These are phyloP conservation scores for Xylaria curta DNA, from an alignment of 495 filamentous ascomycete species.

Conservation along the genomic window DNA sequence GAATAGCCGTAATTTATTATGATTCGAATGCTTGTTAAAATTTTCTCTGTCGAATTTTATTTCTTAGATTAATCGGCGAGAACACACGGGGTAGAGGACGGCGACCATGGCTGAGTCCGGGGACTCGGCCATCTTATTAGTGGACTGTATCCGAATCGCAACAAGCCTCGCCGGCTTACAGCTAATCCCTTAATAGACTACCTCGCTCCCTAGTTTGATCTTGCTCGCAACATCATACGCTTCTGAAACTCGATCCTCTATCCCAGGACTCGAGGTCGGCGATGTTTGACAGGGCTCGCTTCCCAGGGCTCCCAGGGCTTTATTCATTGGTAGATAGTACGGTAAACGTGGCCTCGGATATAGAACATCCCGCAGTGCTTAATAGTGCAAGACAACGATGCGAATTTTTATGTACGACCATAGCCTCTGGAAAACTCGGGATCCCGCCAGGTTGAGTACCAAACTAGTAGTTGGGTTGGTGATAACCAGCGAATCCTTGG, in stretches of 20 bases:
- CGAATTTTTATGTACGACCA: neutral
- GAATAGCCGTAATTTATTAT: constrained; percentile 7
- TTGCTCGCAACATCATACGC: neutral
- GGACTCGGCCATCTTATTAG: constrained; percentile 9
- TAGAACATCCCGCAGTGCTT: neutral
- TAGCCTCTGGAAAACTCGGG: too few relatives aligned
- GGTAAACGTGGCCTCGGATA: neutral
- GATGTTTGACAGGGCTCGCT: neutral
- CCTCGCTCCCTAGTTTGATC: constrained; percentile 14
- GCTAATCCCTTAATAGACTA: constrained; percentile 8
- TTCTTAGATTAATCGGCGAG: constrained; percentile 11
- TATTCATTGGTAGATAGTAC: neutral
- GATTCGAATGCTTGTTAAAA: neutral
- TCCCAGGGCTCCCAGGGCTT: neutral
- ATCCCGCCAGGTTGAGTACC: constrained; percentile 34
- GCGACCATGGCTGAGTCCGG: constrained; percentile 17
- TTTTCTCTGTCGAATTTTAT: neutral
- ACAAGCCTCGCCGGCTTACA: constrained; percentile 4
- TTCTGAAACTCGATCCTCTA: constrained; percentile 3
- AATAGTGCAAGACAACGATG: neutral
- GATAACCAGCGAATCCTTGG: neutral
- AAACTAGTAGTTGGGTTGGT: neutral
- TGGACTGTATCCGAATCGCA: constrained; percentile 1
- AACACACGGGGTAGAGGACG: constrained; percentile 7
- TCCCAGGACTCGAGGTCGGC: constrained; percentile 2